A percentile compares a stretch with the other conserved stretches of the same genome.
Evolutionary conservation across 805 yeast species (phyloP).

Genomic region (Schizosaccharomyces octosporus): DNA sequence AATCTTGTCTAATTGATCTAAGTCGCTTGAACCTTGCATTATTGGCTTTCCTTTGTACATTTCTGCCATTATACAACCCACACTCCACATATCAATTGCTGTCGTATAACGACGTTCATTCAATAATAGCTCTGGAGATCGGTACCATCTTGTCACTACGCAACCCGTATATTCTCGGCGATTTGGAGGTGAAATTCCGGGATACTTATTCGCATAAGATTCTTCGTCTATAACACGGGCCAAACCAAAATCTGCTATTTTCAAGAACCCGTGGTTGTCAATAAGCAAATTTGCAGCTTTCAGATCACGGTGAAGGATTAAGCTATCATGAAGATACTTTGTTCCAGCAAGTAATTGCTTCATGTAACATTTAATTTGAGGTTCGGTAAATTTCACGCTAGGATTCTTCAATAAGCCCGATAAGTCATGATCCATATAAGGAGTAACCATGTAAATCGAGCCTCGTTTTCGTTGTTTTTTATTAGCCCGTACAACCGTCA

Average conservation of each 20-base stretch:
- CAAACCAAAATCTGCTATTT: slow-evolving; percentile 87
- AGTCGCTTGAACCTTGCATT: slow-evolving; percentile 59
- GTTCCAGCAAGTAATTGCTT: slow-evolving; percentile 56
- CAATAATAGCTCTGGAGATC: slow-evolving; percentile 79
- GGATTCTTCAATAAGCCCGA: slow-evolving; percentile 77
- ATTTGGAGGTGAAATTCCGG: slow-evolving; percentile 23
- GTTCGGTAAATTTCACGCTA: slow-evolving; percentile 27
- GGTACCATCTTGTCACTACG: slow-evolving; percentile 92
- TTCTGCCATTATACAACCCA: slow-evolving; percentile 82
- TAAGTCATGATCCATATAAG: slow-evolving; percentile 78
- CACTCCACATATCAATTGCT: slow-evolving; percentile 93
- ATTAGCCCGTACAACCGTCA: slow-evolving; percentile 30
- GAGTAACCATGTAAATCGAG: slow-evolving; percentile 62
- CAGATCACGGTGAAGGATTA: slow-evolving; percentile 64
- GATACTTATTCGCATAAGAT: slow-evolving; percentile 25
- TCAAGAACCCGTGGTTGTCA: slow-evolving; percentile 51
- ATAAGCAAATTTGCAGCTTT: slow-evolving; percentile 82
- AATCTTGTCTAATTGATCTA: slow-evolving; percentile 65
- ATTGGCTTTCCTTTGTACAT: slow-evolving; percentile 62
- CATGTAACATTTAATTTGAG: slow-evolving; percentile 69
- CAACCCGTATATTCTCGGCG: slow-evolving; percentile 26
- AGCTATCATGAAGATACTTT: slow-evolving; percentile 42
- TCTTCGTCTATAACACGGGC: slow-evolving; percentile 52
- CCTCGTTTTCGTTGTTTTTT: slow-evolving; percentile 12
- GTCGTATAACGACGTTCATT: slow-evolving; percentile 76